Evolutionary conservation across 768 basidiomycete genomes (phyloP).

Genomic region (Phaffia australis): DNA sequence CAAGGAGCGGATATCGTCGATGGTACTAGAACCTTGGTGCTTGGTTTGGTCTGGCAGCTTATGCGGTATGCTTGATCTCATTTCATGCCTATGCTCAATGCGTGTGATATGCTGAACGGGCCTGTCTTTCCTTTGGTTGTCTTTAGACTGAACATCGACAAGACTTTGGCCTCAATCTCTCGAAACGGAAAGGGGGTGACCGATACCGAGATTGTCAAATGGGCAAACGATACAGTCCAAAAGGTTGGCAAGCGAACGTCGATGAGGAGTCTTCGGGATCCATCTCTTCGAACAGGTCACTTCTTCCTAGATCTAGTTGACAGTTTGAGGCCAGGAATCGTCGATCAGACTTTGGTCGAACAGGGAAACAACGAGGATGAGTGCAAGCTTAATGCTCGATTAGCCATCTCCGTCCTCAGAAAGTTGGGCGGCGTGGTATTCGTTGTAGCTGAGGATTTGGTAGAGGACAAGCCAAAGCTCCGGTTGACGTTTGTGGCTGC

Average conservation of each 20-base stretch:
- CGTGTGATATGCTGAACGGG: too few relatives aligned
- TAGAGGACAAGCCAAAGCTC: conserved; percentile 26
- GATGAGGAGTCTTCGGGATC: conserved; percentile 91
- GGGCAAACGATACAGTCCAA: conserved; percentile 86
- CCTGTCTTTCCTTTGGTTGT: neutral
- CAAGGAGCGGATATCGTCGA: conserved; percentile 97
- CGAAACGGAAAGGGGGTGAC: conserved; percentile 68
- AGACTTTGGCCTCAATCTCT: conserved; percentile 65
- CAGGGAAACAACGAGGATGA: conserved; percentile 63
- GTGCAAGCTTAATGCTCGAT: conserved; percentile 58
- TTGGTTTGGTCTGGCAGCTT: conserved; percentile 95
- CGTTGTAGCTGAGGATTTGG: conserved; percentile 25
- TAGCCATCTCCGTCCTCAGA: conserved; percentile 25
- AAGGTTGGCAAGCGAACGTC: conserved; percentile 43
- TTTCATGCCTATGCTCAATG: neutral
- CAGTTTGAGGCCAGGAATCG: conserved; percentile 82
- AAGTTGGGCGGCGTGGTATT: conserved; percentile 26
- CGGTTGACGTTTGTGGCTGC: conserved; percentile 24
- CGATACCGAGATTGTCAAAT: conserved; percentile 87
- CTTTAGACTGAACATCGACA: conserved; percentile 62
- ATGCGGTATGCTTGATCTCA: conserved; percentile 56
- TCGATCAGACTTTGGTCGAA: conserved; percentile 69
- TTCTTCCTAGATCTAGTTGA: conserved; percentile 92
- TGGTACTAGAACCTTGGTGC: conserved; percentile 77
- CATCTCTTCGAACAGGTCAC: conserved; percentile 69